Evolutionary conservation across 208 protist genomes (phyloP), one percentile per base, ranked within the genome.

Genomic region (Crithidia sp.): DNA sequence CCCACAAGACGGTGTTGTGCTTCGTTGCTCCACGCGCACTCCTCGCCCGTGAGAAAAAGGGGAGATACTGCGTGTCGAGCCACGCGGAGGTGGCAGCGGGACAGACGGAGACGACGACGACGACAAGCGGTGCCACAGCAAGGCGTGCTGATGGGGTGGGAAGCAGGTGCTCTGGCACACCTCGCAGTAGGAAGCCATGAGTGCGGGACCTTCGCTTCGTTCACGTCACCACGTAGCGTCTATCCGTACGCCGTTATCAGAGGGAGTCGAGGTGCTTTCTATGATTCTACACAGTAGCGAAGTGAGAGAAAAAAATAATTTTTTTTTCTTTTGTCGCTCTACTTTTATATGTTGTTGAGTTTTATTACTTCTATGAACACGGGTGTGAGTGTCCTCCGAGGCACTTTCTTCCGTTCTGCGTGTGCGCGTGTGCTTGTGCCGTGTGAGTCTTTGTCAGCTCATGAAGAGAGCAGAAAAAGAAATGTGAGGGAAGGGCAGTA

Each of bases 161-260:
- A 79, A 64, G 67, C 74, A 90, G 9, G 84, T 63, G 0, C 81
- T 76, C 50, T 81, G 86, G 59, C 91, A 95, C 16, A 92, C 87
- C 36, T 90, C 86, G 66, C 91, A 95, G 84, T 95, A 95, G 6
- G 91, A 93, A 17, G 86, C 69, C 91, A 95, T 95, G 2, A 13
- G 8, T 28, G 28, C 28, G 28, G 1, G 1, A 28, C 28, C 45
- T 17, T 12, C 8, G 16, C 50, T 55, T 55, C 28, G 28, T 28
- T 28, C 28, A 28, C 28, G 28, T 28, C 28, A 28, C 28, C 28
- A 28, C 28, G 28, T 1, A 28, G 28, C 28, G 28, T 28, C 1
- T 28, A 28, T 28, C 28, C 28, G 28, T 28, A 28, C 28, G 28
- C 28, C 28, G 28, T 28, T 28, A 28, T 28, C 28, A 28, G 28